A percentile compares a stretch with the other conserved stretches of the same genome.
Evolutionary conservation across 768 basidiomycete species (phyloP).

Genomic region (Nidularia sp.): DNA sequence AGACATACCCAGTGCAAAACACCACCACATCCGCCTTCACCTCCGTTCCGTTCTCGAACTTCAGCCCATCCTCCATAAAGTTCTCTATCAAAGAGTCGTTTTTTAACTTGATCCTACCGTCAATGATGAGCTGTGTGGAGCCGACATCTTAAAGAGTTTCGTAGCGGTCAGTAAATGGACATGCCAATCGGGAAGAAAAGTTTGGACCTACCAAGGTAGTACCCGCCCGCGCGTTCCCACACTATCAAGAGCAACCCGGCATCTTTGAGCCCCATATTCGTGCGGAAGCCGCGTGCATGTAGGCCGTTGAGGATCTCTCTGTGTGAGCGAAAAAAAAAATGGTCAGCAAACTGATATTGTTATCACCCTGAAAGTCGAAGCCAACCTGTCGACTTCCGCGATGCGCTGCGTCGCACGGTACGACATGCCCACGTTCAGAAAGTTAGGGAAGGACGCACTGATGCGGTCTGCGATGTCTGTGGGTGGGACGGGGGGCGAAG

Average conservation of each 20-base stretch:
- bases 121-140: slow-evolving; percentile 54
- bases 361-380: not conserved
- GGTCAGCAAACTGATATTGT: not conserved
- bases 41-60: slow-evolving; percentile 44
- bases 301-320: slow-evolving; percentile 35
- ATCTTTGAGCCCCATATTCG: slow-evolving; percentile 35
- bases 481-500: not conserved
- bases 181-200: too few relatives aligned
- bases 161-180: too few relatives aligned
- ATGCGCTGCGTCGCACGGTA: slow-evolving; percentile 6
- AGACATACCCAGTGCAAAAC: slow-evolving; percentile 52
- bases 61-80: slow-evolving; percentile 39
- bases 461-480: slow-evolving; percentile 48
- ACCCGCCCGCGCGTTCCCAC: slow-evolving; percentile 40
- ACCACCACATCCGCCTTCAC: slow-evolving; percentile 52
- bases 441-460: slow-evolving; percentile 37
- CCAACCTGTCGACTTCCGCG: slow-evolving; percentile 32
- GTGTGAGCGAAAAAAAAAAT: not conserved
- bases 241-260: slow-evolving; percentile 36
- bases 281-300: slow-evolving; percentile 41
- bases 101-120: slow-evolving; percentile 72
- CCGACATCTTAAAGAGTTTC: slow-evolving; percentile 41
- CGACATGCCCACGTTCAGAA: not conserved
- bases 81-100: slow-evolving; percentile 45
- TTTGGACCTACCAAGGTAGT: slow-evolving; percentile 44